Evolutionary conservation across 306 rosid species (phyloP), one percentile per base, ranked within the genome.

Genomic region (Cucumis cinereus): DNA sequence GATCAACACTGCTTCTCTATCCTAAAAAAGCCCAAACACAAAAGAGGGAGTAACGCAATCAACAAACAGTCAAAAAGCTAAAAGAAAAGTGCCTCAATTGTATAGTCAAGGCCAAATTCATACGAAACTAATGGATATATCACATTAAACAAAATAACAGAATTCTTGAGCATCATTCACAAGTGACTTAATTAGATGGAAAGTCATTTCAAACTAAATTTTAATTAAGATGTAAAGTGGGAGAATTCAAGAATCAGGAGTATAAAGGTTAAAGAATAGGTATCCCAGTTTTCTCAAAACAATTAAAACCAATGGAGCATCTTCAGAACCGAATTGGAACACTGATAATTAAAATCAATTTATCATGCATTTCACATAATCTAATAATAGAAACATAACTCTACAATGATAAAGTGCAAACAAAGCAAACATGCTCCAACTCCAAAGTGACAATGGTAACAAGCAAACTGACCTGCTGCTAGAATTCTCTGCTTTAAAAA

Each of bases 391-490:
- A 45, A 17, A 71, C 4, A 17, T 71, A 71, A 8, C 23, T 41
- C 20, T 24, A 43, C 14, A 47, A 1, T 17, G 17, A 49, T 49
- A 28, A 8, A 5, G 77, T n/a, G 38, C 22, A 73, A 47, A 28
- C 19, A 74, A 73, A 7, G 17, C 22, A 55, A 70, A 47, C 38
- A 70, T 47, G 15, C 15, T 77, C 13, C 3, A 28, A 47, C 19
- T 10, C 10, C 8, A 5, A 6, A 22, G 49, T 62, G 36, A 77
- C 41, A 40, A 61, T 14, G 8, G 11, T 62, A 53, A 36, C 38
- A 43, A 43, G 61, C 47, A 79, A 14, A 81, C 86, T 78, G 54
- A 93, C 98, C 91, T 89, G 91, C 91, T 88, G 91, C 64, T 70
- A 33, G 85, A 83, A 83, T 58, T 83, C 83, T 78, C 93, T 8